phyloP scores from a whole-genome alignment of 1,139 yeast species.

The Sugiyamaella japonica region DNA sequence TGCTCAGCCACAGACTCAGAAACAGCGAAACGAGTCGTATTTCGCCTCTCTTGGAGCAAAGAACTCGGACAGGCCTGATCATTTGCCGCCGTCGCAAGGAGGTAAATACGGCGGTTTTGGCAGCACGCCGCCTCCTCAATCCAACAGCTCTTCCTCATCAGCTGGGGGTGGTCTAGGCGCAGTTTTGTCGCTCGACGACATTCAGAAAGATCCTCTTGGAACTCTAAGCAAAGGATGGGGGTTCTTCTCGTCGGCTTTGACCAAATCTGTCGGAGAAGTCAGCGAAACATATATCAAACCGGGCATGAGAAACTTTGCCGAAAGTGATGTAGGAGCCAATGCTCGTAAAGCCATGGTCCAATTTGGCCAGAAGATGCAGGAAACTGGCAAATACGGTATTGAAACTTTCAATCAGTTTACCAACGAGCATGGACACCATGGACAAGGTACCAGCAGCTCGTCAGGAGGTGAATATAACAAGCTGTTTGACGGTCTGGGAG shows the following conservation, averaged over 20 bases:
- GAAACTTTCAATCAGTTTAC: conserved; percentile 67
- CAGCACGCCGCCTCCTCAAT: conserved; percentile 58
- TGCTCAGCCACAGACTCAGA: conserved; percentile 41
- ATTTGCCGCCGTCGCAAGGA: conserved; percentile 90
- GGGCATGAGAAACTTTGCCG: conserved; percentile 75
- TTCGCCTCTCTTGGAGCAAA: conserved; percentile 75
- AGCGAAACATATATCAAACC: conserved; percentile 89
- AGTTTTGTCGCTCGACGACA: conserved; percentile 61
- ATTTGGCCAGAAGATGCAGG: conserved; percentile 91
- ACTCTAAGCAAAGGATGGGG: conserved; percentile 94
- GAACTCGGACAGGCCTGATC: conserved; percentile 72
- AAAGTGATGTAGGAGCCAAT: conserved; percentile 74
- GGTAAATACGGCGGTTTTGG: conserved; percentile 94
- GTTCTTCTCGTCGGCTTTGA: conserved; percentile 76
- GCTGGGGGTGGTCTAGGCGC: conserved; percentile 26
- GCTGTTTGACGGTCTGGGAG: conserved; percentile 53
- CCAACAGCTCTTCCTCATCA: conserved; percentile 44
- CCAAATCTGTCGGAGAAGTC: conserved; percentile 81
- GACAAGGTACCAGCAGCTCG: conserved; percentile 37
- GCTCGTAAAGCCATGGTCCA: conserved; percentile 92
- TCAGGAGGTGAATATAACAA: conserved; percentile 49
- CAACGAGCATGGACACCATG: conserved; percentile 44
- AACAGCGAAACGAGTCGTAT: conserved; percentile 70
- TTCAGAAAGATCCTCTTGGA: conserved; percentile 86
- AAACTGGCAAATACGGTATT: conserved; percentile 66